These are phyloP conservation scores for Triticum turgidum DNA, from an alignment of 176 grass and related monocot genomes.

Conservation along the genomic window DNA sequence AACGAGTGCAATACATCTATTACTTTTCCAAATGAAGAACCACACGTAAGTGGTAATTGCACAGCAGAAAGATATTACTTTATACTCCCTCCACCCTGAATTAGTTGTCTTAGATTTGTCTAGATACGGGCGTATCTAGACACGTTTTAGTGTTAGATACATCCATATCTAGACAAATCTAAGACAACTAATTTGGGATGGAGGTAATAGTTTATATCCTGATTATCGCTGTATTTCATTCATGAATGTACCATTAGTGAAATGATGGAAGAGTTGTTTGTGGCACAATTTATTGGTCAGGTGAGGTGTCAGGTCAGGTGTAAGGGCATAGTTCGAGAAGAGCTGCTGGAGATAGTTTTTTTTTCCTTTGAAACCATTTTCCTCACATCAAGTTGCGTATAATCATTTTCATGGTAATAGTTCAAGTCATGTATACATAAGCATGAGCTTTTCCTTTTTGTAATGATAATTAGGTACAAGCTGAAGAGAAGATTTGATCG, in stretches of 20 bases:
- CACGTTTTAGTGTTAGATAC: too few relatives aligned
- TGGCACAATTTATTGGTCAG: slow-evolving; percentile 16
- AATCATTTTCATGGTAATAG: background rate
- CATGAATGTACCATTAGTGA: slow-evolving; percentile 1
- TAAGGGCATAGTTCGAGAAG: slow-evolving; percentile 11
- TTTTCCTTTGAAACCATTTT: background rate
- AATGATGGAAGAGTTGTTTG: slow-evolving; percentile 14
- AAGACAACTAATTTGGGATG: too few relatives aligned
- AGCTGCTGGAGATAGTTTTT: background rate
- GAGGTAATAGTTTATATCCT: background rate
- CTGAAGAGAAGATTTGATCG: slow-evolving; percentile 94
- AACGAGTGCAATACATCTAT: background rate
- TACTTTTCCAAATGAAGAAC: background rate
- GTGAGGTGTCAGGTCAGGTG: slow-evolving; percentile 21
- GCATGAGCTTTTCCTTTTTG: slow-evolving; percentile 27
- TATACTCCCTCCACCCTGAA: background rate
- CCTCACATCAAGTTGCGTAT: slow-evolving; percentile 22
- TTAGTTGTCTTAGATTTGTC: too few relatives aligned
- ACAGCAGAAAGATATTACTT: background rate
- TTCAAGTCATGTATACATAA: slow-evolving; percentile 12
- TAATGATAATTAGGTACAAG: slow-evolving; percentile 66
- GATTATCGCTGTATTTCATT: background rate
- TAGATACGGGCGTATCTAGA: too few relatives aligned
- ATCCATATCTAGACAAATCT: too few relatives aligned
- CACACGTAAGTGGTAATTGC: background rate